Base-by-base conservation (phyloP, 768 basidiomycete species). In the Lyophyllum shimeji region DNA sequence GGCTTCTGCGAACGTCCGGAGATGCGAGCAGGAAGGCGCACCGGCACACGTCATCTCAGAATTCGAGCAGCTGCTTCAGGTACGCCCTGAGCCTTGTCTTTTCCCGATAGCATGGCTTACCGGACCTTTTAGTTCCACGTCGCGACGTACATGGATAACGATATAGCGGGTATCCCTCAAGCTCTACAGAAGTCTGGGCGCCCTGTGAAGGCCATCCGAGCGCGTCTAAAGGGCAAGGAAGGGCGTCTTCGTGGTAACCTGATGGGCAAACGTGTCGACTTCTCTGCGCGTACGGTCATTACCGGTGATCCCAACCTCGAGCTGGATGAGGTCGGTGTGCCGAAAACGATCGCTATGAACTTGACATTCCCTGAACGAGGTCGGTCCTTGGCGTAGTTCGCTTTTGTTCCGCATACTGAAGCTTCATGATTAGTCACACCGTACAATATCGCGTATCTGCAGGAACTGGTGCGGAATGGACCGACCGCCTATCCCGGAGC, bases 251-350 rank as follows among this genome's bases (percentile, higher is more conserved):
- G 97, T 71, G 97, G 97, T 31, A 99, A 98, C 70, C 69, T 99
- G 72, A 98, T 98, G 97, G 97, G 97, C 46, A 98, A 98, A 73
- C 94, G 97, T 72, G 97, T 99, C 52, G 97, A 98, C 67, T 98
- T 98, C 71, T 99, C 97, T 1, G 97, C 97, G 1, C 91, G 97
- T 56, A 99, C 96, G 17, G 97, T 99, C 65, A 99, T 99, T 68
- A 98, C 97, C 13, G 97, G 97, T 69, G 97, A 98, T 72, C 97
- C 97, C 5, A 98, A 98, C 74, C 67, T 99, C 57, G 90, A 95
- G 65, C 74, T 98, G 63, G 97, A 99, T 60, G 90, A 99, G 66
- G 97, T 99, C 57, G 97, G 97, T 42, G 97, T 99, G 1, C 97
- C 97, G 8, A 84, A 76, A 63, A 92, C 86, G 62, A 98, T 99